Evolutionary conservation across 2,329 filamentous ascomycete genomes (phyloP).

Genomic region (Trichoderma sp.): DNA sequence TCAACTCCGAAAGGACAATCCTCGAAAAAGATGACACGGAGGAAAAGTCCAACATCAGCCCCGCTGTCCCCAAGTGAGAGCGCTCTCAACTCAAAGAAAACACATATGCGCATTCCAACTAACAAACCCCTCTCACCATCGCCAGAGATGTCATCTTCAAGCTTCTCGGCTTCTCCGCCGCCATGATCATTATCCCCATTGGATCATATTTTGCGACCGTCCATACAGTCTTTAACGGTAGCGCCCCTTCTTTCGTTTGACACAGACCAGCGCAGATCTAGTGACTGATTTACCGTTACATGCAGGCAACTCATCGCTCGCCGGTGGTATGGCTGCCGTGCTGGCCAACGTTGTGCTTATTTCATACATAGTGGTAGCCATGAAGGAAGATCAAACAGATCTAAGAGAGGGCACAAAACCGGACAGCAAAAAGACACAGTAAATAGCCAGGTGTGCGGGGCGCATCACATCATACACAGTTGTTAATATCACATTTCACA

Average conservation of each 20-base stretch:
- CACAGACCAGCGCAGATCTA: neutral
- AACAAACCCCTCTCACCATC: conserved; percentile 32
- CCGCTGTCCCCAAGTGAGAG: conserved; percentile 77
- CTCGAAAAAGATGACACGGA: conserved; percentile 57
- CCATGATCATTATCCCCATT: conserved; percentile 86
- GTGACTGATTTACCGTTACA: conserved; percentile 17
- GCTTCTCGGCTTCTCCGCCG: conserved; percentile 82
- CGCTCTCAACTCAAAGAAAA: conserved; percentile 22
- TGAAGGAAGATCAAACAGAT: conserved; percentile 72
- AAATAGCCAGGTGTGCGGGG: conserved; percentile 11
- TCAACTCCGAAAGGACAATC: conserved; percentile 63
- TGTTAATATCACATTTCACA: neutral
- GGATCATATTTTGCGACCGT: conserved; percentile 84
- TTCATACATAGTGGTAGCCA: conserved; percentile 86
- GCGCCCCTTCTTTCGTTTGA: neutral
- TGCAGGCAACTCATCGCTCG: conserved; percentile 81
- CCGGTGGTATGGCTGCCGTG: conserved; percentile 79
- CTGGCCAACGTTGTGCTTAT: conserved; percentile 90
- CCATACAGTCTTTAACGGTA: conserved; percentile 74
- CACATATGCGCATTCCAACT: neutral
- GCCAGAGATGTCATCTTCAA: conserved; percentile 80
- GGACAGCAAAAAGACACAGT: conserved; percentile 51
- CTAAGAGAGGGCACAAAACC: conserved; percentile 42
- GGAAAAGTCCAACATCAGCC: conserved; percentile 69
- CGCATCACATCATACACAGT: neutral